Base-by-base conservation (phyloP, 257 asterid species). In the Euphrasia confusa region DNA sequence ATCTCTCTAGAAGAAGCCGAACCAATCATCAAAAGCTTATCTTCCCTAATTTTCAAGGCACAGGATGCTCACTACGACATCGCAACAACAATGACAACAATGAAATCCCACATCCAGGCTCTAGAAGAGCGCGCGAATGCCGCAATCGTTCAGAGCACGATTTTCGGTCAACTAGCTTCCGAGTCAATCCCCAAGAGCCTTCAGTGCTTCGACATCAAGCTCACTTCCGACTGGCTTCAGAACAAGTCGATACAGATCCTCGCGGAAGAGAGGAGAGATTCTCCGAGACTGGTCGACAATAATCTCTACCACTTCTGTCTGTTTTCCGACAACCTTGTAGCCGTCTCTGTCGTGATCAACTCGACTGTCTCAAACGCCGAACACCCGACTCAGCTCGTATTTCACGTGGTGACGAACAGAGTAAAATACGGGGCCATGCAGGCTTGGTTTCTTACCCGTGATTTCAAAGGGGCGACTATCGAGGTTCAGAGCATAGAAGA, bases 81-180 rank as follows among this genome's bases (percentile, higher is more conserved):
- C 58, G 95, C 97, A 30, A 86, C 95, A 69, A 86, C 94, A 21
- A 76, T 89, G 60, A 81, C 77, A 81, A 83, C 95, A 0, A 83
- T 87, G 97, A 89, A 87, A 72, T 83, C 91, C 63, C 94, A 87
- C 64, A 89, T 89, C 61, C 94, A 80, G 67, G 92, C 90, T 61
- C 88, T 89, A 6, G 90, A 84, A 82, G 94, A 84, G 62, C 87
- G 86, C 44, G 84, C 83, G 30, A 87, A 76, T 17, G 79, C 92
- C 2, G 90, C 92, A 26, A 79, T 80, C 18, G 70, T 81, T 63
- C 97, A 87, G 60, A 80, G 94, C 62, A 72, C 87, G 4, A 64
- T 79, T 44, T 87, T 86, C 55, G 95, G 95, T 49, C 94, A 81
- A 69, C 54, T 87, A 69, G 86, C 86, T 42, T 76, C 89, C 12